phyloP scores from a whole-genome alignment of 805 yeast genomes.

The Komagataella kurtzmanii region DNA sequence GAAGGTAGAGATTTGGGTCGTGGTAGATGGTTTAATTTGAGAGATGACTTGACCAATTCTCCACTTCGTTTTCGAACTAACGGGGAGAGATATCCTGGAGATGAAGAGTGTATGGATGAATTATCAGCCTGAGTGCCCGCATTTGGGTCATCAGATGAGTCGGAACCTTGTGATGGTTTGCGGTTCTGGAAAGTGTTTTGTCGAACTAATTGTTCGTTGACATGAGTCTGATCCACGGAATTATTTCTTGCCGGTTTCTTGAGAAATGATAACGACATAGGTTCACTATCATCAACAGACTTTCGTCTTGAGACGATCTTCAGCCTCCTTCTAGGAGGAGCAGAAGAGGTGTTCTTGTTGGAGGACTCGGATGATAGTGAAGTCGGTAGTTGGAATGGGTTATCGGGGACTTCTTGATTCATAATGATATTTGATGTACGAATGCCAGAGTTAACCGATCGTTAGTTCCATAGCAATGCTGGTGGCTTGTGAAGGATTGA shows the following conservation, averaged over 20 bases:
- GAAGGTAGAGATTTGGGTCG: slow-evolving; percentile 29
- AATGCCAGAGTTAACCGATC: neutral
- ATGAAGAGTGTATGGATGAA: slow-evolving; percentile 4
- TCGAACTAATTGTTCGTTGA: slow-evolving; percentile 13
- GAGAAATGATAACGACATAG: slow-evolving; percentile 18
- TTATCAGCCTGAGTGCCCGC: slow-evolving; percentile 4
- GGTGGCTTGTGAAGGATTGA: neutral
- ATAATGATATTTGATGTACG: neutral
- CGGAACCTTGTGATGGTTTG: neutral
- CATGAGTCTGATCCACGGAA: slow-evolving; percentile 8
- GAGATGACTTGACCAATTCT: slow-evolving; percentile 68
- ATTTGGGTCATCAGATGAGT: neutral
- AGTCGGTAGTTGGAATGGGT: neutral
- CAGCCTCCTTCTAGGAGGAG: neutral
- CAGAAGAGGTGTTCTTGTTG: neutral
- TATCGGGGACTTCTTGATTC: neutral
- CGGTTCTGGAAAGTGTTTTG: slow-evolving; percentile 16
- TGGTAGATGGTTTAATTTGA: slow-evolving; percentile 27
- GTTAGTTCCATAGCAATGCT: neutral
- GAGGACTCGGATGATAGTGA: neutral
- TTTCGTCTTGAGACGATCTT: neutral
- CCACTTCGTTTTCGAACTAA: slow-evolving; percentile 77
- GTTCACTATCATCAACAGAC: slow-evolving; percentile 8
- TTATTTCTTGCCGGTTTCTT: slow-evolving; percentile 17
- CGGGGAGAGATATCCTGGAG: slow-evolving; percentile 11